Percentiles rank a stretch among this genome's conserved stretches.
Conservation (phyloP, 495 filamentous ascomycete species). For the Lasiosphaeria miniovina region DNA sequence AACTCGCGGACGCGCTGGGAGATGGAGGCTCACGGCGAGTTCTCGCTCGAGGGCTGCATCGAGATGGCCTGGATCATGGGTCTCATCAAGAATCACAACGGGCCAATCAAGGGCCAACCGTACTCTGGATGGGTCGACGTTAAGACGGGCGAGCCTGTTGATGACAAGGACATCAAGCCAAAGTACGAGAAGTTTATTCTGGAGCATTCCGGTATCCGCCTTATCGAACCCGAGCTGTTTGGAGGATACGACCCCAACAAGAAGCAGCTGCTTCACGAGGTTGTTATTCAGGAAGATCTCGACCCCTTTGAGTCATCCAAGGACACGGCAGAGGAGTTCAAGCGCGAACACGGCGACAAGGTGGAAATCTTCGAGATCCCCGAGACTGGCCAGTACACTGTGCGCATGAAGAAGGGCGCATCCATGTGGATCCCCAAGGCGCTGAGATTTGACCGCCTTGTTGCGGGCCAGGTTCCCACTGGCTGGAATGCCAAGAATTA, state of each 20-base stretch:
- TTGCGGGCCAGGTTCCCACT: constrained; percentile 93
- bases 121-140: constrained; percentile 97
- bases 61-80: constrained; percentile 99
- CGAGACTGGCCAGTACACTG: constrained; percentile 92
- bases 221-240: constrained; percentile 97
- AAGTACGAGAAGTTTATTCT: constrained; percentile 97
- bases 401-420: constrained; percentile 91
- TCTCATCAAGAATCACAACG: constrained; percentile 97
- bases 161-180: constrained; percentile 94
- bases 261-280: constrained; percentile 97
- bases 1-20: constrained; percentile 98
- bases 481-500: constrained; percentile 96
- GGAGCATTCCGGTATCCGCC: constrained; percentile 94
- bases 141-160: constrained; percentile 90
- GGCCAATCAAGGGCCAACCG: constrained; percentile 92
- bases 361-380: constrained; percentile 94
- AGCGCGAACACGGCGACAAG: constrained; percentile 93
- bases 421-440: constrained; percentile 94
- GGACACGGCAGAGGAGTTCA: constrained; percentile 96
- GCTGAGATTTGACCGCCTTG: constrained; percentile 91
- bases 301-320: constrained; percentile 97
- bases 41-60: constrained; percentile 95
- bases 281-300: constrained; percentile 93
- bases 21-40: constrained; percentile 95
- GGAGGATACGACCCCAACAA: constrained; percentile 96